Conservation (phyloP, 2,329 filamentous ascomycete genomes). For the Tympanopsis confertula region DNA sequence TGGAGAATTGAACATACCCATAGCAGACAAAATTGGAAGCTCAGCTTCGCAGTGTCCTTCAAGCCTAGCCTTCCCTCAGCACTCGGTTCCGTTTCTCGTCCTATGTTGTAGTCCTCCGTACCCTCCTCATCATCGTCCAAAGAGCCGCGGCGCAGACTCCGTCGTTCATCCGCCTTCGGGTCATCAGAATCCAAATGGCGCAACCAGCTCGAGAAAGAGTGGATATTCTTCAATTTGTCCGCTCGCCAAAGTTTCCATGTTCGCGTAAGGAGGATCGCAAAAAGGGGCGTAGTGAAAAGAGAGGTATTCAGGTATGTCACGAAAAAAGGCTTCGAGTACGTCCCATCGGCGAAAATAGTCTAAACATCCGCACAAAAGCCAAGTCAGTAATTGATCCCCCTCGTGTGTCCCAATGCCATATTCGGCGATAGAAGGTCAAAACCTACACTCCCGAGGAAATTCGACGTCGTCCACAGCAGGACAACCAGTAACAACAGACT, state of each 20-base stretch:
- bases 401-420: too few relatives aligned
- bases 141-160: too few relatives aligned
- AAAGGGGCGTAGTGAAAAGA: neutral
- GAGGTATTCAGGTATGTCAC: neutral
- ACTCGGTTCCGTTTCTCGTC: neutral
- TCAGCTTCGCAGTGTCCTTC: constrained; percentile 40
- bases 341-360: neutral
- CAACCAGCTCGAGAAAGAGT: neutral
- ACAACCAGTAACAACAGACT: constrained; percentile 46
- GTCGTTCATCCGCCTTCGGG: neutral
- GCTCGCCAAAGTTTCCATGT: neutral
- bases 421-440: neutral
- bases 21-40: constrained; percentile 51
- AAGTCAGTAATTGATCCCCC: too few relatives aligned
- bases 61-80: neutral
- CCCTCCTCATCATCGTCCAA: too few relatives aligned
- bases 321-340: constrained; percentile 1
- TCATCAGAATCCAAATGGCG: neutral
- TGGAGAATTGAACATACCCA: constrained; percentile 38
- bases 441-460: constrained; percentile 54
- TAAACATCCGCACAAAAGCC: too few relatives aligned
- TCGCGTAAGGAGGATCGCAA: neutral
- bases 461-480: constrained; percentile 54
- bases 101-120: neutral
- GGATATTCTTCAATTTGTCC: neutral